Evolutionary conservation across 2,329 filamentous ascomycete genomes (phyloP), one percentile per base, ranked within the genome.

Genomic region (Hypoxylon sp.): DNA sequence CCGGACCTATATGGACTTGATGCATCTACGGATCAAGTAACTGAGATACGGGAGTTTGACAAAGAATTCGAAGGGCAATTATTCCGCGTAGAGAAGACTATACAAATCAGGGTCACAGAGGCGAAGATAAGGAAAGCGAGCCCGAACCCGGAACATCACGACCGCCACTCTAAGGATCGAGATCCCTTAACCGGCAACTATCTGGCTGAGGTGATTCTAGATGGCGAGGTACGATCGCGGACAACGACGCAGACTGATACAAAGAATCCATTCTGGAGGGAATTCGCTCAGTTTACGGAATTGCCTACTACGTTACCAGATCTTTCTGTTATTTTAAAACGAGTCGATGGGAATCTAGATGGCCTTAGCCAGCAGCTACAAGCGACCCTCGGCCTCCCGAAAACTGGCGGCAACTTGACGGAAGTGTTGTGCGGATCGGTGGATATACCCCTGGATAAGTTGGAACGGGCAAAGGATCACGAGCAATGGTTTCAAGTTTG

Each of bases 401-500:
- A 81, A 68, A 78, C 78, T 0, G 77, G 78, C 3, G 80, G 79
- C 24, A 26, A 26, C 48, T 72, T 83, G 11, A 80, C 80, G 2
- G 88, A 90, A 71, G 75, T 84, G 12, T 74, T 86, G 2, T 88
- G 85, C 68, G 92, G 93, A 1, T 87, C 89, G 52, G 90, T 97
- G n/a, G 93, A 97, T 70, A 87, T 97, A 28, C 86, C 89, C 18
- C 81, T 97, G 6, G 90, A 94, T 62, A 91, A 93, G 67, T 78
- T 97, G 14, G 92, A 95, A 36, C 84, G 87, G 0, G 90, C 89
- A 14, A 91, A 91, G 73, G 91, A 95, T 61, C 85, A 90, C 32
- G 95, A 98, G 77, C 91, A 93, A 73, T 97, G 94, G 95, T 91
- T 93, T 82, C 91, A 90, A 14, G 87, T 97, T 20, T 79, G 90